phyloP scores from a whole-genome alignment of 805 yeast species.

The Saccharomycopsis guyanensis region DNA sequence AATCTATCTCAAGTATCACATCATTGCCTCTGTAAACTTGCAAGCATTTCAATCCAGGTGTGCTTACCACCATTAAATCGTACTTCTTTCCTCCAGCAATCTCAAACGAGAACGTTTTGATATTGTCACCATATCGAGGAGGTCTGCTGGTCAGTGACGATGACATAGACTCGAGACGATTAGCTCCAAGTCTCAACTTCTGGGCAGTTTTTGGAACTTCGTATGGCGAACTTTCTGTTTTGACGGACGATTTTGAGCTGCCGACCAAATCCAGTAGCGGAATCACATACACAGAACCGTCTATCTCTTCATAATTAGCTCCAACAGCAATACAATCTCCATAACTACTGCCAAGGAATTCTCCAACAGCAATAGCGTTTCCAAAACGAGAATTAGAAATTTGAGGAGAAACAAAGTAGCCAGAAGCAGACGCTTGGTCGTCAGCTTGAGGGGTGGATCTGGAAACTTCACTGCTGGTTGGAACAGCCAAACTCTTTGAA shows the following conservation, averaged over 20 bases:
- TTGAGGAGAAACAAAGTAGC: constrained; percentile 22
- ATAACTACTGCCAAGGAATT: constrained; percentile 29
- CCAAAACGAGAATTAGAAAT: constrained; percentile 38
- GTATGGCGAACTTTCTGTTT: background rate
- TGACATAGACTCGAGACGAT: background rate
- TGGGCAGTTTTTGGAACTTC: background rate
- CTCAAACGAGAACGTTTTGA: background rate
- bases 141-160: background rate
- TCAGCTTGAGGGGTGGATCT: constrained; percentile 1
- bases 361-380: constrained; percentile 34
- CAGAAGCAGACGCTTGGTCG: constrained; percentile 2
- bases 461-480: background rate
- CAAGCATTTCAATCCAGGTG: constrained; percentile 1
- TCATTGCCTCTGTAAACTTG: background rate
- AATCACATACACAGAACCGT: constrained; percentile 39
- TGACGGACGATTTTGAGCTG: background rate
- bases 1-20: constrained; percentile 24
- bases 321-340: constrained; percentile 41
- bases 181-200: background rate
- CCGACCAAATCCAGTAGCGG: constrained; percentile 26
- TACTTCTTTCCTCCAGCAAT: background rate
- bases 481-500: background rate
- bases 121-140: background rate
- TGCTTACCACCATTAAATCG: background rate
- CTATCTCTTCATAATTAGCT: constrained; percentile 38